Evolutionary conservation across 352 stramenopile species (phyloP).

Genomic region (Phytophthora sp.): DNA sequence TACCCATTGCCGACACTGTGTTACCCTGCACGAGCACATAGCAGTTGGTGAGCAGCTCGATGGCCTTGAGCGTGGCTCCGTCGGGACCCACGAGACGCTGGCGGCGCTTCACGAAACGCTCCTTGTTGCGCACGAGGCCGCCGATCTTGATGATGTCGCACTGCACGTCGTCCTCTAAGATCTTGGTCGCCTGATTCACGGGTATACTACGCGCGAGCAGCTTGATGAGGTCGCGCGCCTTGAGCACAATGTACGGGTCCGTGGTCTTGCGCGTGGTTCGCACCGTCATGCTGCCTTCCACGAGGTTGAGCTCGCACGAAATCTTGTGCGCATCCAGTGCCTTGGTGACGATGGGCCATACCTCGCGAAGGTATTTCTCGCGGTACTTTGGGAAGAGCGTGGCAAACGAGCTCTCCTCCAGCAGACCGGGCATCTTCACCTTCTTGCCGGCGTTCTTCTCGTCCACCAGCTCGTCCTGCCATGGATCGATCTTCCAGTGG

Average conservation of each 20-base stretch:
- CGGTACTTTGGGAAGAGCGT: slow-evolving; percentile 99
- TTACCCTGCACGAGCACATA: slow-evolving; percentile 99
- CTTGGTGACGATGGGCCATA: slow-evolving; percentile 99
- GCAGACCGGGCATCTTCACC: slow-evolving; percentile 80
- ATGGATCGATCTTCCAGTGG: slow-evolving; percentile 98
- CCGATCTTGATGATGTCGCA: slow-evolving; percentile 99
- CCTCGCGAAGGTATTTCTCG: slow-evolving; percentile 99
- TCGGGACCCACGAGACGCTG: slow-evolving; percentile 98
- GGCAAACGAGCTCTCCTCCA: slow-evolving; percentile 99
- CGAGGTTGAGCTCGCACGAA: slow-evolving; percentile 98
- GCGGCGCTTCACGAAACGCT: slow-evolving; percentile 99
- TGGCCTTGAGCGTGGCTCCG: slow-evolving; percentile 96
- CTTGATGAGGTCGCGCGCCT: slow-evolving; percentile 99
- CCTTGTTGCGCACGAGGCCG: slow-evolving; percentile 98
- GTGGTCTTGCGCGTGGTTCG: slow-evolving; percentile 96
- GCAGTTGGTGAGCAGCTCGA: slow-evolving; percentile 99
- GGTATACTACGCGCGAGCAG: slow-evolving; percentile 97
- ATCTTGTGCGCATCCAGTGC: slow-evolving; percentile 96
- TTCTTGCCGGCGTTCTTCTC: slow-evolving; percentile 81
- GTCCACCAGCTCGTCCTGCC: slow-evolving; percentile 78
- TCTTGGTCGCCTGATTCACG: slow-evolving; percentile 95
- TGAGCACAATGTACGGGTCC: slow-evolving; percentile 99
- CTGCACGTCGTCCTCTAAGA: slow-evolving; percentile 98
- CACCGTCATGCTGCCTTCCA: slow-evolving; percentile 94
- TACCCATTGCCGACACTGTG: slow-evolving; percentile 93